These are phyloP conservation scores for Dactylorhiza incarnata DNA, from an alignment of 106 monocot genomes.

Conservation along the genomic window DNA sequence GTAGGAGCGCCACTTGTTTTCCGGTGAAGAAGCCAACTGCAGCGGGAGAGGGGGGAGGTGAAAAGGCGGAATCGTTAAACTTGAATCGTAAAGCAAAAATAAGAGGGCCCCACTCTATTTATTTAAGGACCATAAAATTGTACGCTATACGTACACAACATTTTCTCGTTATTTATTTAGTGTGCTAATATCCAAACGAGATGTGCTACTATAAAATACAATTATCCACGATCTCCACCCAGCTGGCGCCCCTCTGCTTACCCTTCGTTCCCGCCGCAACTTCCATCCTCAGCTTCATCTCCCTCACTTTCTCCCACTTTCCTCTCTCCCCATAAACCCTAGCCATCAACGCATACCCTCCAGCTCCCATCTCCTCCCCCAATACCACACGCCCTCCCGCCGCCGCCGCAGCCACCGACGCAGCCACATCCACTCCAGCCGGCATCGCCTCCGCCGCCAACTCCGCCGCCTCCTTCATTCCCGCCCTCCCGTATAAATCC, in stretches of 20 bases:
- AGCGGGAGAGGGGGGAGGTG: too few relatives aligned
- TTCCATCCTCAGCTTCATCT: conserved; percentile 25
- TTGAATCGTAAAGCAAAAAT: too few relatives aligned
- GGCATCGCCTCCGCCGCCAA: conserved; percentile 15
- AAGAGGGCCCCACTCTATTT: too few relatives aligned
- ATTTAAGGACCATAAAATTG: too few relatives aligned
- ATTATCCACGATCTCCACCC: background rate
- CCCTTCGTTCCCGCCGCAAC: background rate
- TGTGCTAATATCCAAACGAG: too few relatives aligned
- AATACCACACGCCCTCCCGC: conserved; percentile 7
- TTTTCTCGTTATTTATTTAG: too few relatives aligned
- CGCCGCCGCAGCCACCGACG: conserved; percentile 6
- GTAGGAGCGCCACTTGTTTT: too few relatives aligned
- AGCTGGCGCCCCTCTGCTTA: conserved; percentile 17
- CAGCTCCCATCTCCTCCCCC: conserved; percentile 6
- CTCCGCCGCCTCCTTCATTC: conserved; percentile 7
- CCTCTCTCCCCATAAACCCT: conserved; percentile 21
- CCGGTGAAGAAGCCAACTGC: too few relatives aligned
- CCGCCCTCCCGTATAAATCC: conserved; percentile 21
- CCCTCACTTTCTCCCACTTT: conserved; percentile 19
- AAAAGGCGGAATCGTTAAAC: too few relatives aligned
- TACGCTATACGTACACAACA: too few relatives aligned
- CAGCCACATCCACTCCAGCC: conserved; percentile 6
- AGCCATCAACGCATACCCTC: conserved; percentile 13
- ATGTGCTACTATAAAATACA: too few relatives aligned